Base-by-base conservation (phyloP, 176 grass and related monocot species). In the Bromus sterilis region DNA sequence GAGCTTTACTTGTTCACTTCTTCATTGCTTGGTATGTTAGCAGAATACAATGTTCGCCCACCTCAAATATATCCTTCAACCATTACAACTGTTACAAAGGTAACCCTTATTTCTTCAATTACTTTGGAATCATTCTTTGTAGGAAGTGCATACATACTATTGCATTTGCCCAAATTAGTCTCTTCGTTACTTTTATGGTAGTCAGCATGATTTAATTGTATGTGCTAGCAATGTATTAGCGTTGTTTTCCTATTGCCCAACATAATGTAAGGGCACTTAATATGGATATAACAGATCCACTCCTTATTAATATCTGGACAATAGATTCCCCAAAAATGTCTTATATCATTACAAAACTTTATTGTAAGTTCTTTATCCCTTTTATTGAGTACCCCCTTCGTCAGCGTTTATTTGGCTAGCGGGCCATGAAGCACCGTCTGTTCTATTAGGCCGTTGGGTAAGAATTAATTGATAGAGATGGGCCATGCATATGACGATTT, bases 1-100 rank as follows among this genome's bases (percentile, higher is more conserved):
- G 96, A 99, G 81, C 63, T 95, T 74, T 95, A 91, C 75, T 71
- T 84, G 78, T 93, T 95, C 82, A 99, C 91, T 86, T 95, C 93
- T 63, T 99, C 91, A 28, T 93, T 99, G 91, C 88, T 99, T 80
- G 88, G 84, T 65, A 84, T 99, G 72, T 79, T 99, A 86, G 91
- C 77, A 30, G 93, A 99, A 74, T 88, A 91, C 56, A 82, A 89
- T 87, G 72, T 99, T 29, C 89, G 85, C 26, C 91, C 96, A 36
- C 89, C 91, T 87, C 76, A 88, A 68, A 81, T 95, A 82, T 90
- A 88, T 80, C 89, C 93, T 84, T 93, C 89, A 42, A 84, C 93
- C 51, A 89, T 99, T 78, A 87, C 89, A 23, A 84, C 62, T 62
- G 68, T 85, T 86, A 85, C 87, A 76, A 91, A 93, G 94, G 94